A percentile compares a stretch with the other conserved stretches of the same genome.
phyloP scores from a whole-genome alignment of 352 stramenopile species.

The Chrysophaeum taylorii region DNA sequence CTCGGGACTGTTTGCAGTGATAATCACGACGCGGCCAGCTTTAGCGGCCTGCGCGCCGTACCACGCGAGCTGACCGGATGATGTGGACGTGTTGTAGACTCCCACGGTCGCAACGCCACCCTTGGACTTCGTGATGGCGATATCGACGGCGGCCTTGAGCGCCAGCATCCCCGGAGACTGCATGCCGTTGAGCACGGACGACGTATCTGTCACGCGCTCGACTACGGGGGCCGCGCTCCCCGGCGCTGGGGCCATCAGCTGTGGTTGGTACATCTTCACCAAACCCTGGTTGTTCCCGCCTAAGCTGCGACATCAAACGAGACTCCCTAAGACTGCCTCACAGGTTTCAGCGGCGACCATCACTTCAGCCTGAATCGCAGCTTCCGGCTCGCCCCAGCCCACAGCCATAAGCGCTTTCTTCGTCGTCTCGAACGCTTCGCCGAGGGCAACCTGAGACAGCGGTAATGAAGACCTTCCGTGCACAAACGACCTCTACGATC shows the following conservation, averaged over 20 bases:
- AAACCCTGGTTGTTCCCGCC: constrained; percentile 33
- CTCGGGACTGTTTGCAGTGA: constrained; percentile 28
- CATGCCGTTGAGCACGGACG: constrained; percentile 25
- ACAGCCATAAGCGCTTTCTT: constrained; percentile 20
- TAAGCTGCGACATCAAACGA: no score
- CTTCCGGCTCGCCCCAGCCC: constrained; percentile 27
- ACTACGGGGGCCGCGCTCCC: constrained; percentile 19
- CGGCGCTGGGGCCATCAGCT: constrained; percentile 24
- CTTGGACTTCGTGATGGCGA: constrained; percentile 17
- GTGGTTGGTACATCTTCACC: constrained; percentile 31
- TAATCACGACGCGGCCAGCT: constrained; percentile 24
- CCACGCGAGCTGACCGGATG: constrained; percentile 26
- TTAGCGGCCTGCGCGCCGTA: constrained; percentile 25
- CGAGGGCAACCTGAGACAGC: not conserved
- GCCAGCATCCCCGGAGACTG: constrained; percentile 28
- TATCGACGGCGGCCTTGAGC: constrained; percentile 21
- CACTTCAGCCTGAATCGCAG: constrained; percentile 26
- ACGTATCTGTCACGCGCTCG: constrained; percentile 16
- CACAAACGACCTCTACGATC: not conserved
- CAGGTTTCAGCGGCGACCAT: constrained; percentile 26
- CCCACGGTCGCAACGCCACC: constrained; percentile 23
- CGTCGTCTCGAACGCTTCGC: not conserved
- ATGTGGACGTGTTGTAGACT: constrained; percentile 28
- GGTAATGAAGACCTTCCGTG: no score
- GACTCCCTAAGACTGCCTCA: no score